Base-by-base conservation (phyloP, 2,329 filamentous ascomycete genomes). In the Neonectria sp. region DNA sequence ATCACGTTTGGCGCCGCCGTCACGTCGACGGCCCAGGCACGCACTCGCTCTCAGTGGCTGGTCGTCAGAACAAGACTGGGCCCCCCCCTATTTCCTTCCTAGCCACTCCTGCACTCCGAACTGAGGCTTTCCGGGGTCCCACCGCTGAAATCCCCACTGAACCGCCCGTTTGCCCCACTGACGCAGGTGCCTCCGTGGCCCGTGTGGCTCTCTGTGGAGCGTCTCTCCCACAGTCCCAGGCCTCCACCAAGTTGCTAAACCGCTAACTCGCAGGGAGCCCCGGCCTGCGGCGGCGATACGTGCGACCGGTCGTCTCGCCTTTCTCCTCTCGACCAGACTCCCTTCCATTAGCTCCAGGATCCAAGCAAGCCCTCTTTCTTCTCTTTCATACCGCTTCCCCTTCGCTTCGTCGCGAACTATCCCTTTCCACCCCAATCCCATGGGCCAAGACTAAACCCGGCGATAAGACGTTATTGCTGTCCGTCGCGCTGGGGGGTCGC, bases 401-500 rank as follows among this genome's bases (percentile, higher is more conserved):
- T 43, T 63, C 52, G 48, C 55, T 49, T 25, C 46, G 24, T 55
- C 29, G 21, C 40, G 59, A 40, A 45, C 40, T n/a, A 45, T 45
- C 53, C 49, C 43, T 62, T 63, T 55, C 43, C 59, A 49, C 25
- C 45, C 57, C 58, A 57, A 58, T 33, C 45, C 57, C 52, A 60
- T 61, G 63, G 63, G 52, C 31, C 46, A 63, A 55, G 15, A 40
- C 63, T 33, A 61, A 57, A 66, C 63, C 67, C 66, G 65, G 70
- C 67, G 64, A 68, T 72, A 70, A 72, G 68, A 72, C 65, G 67
- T 64, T 51, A 43, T 51, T 65, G 60, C 12, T 45, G 60, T 56
- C 52, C 25, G 46, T 53, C 61, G 61, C 48, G 51, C 48, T 55
- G 55, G 53, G 61, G 51, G 60, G 58, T 46, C 25, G 33, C 59